Conservation (phyloP, 192 early-diverging fungal species). For the Coemansia sp. region DNA sequence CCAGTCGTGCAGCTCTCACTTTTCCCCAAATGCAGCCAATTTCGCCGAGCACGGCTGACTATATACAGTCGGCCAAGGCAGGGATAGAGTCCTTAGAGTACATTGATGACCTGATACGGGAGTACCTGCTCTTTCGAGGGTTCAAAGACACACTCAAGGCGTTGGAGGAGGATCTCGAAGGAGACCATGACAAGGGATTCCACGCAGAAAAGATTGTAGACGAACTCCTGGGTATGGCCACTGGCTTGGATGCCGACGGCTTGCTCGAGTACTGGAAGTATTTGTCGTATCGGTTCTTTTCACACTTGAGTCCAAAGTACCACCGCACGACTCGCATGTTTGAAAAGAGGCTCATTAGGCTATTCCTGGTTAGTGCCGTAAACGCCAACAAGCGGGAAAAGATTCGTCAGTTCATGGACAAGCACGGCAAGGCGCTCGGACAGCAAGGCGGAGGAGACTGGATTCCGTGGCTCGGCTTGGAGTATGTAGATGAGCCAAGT, state of each 20-base stretch:
- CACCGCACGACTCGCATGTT: constrained; percentile 55
- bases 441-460: constrained; percentile 57
- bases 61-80: constrained; percentile 49
- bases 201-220: constrained; percentile 35
- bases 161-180: constrained; percentile 39
- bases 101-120: constrained; percentile 54
- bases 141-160: constrained; percentile 44
- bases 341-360: constrained; percentile 53
- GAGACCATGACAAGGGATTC: constrained; percentile 54
- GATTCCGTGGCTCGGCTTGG: constrained; percentile 56
- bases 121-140: constrained; percentile 54
- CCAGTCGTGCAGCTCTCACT: neutral
- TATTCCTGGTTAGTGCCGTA: constrained; percentile 50
- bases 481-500: constrained; percentile 45
- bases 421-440: constrained; percentile 37
- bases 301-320: constrained; percentile 58
- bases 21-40: constrained; percentile 17
- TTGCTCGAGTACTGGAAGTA: constrained; percentile 53
- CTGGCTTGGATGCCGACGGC: constrained; percentile 19
- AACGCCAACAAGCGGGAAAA: constrained; percentile 13
- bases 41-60: constrained; percentile 31
- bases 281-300: constrained; percentile 50
- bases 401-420: constrained; percentile 42
- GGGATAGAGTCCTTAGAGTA: constrained; percentile 53
- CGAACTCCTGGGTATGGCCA: constrained; percentile 50